phyloP scores from a whole-genome alignment of 2,329 filamentous ascomycete species.

The Botrytis fragariae region DNA sequence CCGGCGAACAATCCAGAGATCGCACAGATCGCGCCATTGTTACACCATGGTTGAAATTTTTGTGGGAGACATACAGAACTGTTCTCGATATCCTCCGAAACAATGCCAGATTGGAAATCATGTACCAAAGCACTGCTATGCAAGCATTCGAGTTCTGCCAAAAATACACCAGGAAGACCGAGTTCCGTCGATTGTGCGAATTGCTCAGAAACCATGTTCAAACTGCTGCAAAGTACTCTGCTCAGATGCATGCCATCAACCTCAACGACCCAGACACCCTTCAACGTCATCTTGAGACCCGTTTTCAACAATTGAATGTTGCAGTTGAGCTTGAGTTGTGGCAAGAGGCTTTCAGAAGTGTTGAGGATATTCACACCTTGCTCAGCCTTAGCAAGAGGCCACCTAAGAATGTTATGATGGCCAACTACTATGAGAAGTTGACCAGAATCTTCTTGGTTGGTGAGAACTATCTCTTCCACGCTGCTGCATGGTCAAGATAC shows the following conservation, averaged over 20 bases:
- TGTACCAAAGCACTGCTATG: constrained; percentile 97
- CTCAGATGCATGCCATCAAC: constrained; percentile 99
- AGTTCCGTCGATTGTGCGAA: constrained; percentile 98
- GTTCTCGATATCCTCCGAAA: constrained; percentile 98
- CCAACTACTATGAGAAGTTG: constrained; percentile 99
- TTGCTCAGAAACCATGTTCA: constrained; percentile 97
- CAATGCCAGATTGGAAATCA: constrained; percentile 93
- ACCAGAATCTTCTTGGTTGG: constrained; percentile 98
- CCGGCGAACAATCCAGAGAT: constrained; percentile 94
- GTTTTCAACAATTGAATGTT: constrained; percentile 97
- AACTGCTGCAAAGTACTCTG: constrained; percentile 97
- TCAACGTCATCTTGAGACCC: constrained; percentile 94
- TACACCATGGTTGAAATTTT: constrained; percentile 97
- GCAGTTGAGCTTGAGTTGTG: constrained; percentile 96
- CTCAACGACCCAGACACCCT: constrained; percentile 95
- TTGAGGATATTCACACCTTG: constrained; percentile 97
- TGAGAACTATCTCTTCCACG: constrained; percentile 99
- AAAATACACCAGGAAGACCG: constrained; percentile 97
- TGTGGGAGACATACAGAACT: constrained; percentile 99
- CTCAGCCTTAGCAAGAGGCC: constrained; percentile 97
- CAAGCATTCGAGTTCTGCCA: constrained; percentile 99
- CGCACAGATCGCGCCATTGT: constrained; percentile 97
- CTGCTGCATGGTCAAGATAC: constrained; percentile 94
- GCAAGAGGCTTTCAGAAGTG: constrained; percentile 99
- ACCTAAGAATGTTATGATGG: constrained; percentile 99